Percentiles rank a stretch among this genome's conserved stretches.
Conservation (phyloP, 768 basidiomycete genomes). For the Vararia minispora region DNA sequence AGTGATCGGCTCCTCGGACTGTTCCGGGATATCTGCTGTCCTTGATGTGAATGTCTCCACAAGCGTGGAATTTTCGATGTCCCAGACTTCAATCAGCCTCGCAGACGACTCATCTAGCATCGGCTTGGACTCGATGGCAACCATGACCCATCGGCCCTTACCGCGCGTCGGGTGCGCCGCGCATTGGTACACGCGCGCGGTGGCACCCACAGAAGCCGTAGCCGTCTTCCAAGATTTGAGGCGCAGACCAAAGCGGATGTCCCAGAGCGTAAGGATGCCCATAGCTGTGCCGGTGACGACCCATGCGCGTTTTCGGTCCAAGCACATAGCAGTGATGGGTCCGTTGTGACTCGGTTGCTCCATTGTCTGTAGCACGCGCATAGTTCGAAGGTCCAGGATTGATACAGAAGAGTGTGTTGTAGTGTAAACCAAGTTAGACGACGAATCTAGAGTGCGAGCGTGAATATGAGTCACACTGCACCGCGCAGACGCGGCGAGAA, state of each 20-base stretch:
- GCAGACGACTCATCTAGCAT: conserved; percentile 3
- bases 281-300: conserved; percentile 78
- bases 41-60: conserved; percentile 73
- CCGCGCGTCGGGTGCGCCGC: conserved; percentile 80
- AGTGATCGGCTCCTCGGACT: conserved; percentile 45
- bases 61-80: conserved; percentile 69
- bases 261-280: conserved; percentile 86
- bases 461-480: conserved; percentile 8
- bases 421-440: conserved; percentile 77
- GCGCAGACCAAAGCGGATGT: conserved; percentile 84
- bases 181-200: conserved; percentile 59
- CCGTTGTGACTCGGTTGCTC: conserved; percentile 81
- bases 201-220: conserved; percentile 36
- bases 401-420: conserved; percentile 73
- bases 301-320: conserved; percentile 83
- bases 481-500: neutral
- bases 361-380: conserved; percentile 66
- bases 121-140: conserved; percentile 48
- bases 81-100: conserved; percentile 76
- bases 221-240: conserved; percentile 83
- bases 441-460: conserved; percentile 33
- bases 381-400: conserved; percentile 75
- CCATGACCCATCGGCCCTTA: conserved; percentile 83
- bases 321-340: conserved; percentile 73
- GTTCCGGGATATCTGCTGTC: conserved; percentile 30